A percentile compares a stretch with the other conserved stretches of the same genome.
These are phyloP conservation scores for Diaporthe sp. DNA, from an alignment of 2,329 filamentous ascomycete genomes.

Conservation along the genomic window DNA sequence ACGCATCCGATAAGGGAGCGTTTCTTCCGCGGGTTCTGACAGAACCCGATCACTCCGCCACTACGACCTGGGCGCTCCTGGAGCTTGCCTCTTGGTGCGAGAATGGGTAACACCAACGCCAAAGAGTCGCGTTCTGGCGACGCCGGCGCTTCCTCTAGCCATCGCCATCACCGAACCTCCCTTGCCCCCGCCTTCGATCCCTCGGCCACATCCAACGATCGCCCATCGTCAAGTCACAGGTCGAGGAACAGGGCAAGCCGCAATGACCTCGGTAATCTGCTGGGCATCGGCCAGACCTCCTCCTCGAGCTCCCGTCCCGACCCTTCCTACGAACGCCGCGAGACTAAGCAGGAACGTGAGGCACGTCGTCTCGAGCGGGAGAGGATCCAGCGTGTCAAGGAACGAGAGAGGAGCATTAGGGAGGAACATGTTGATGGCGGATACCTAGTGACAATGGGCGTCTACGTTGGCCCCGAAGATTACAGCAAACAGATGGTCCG, in stretches of 20 bases:
- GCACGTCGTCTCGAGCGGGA: slow-evolving; percentile 88
- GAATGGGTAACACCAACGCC: slow-evolving; percentile 54
- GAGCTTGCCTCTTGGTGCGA: slow-evolving; percentile 25
- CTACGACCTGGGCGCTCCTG: slow-evolving; percentile 24
- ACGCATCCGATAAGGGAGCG: background rate
- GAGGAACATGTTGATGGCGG: slow-evolving; percentile 96
- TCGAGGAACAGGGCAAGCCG: slow-evolving; percentile 54
- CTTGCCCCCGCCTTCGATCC: slow-evolving; percentile 41
- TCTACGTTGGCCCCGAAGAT: slow-evolving; percentile 93
- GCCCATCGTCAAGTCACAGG: slow-evolving; percentile 42
- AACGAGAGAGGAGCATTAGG: slow-evolving; percentile 89
- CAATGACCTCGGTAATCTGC: slow-evolving; percentile 60
- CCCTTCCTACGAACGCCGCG: slow-evolving; percentile 74
- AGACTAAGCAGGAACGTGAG: slow-evolving; percentile 93
- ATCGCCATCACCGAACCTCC: slow-evolving; percentile 44
- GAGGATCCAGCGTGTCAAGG: slow-evolving; percentile 79
- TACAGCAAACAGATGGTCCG: slow-evolving; percentile 91
- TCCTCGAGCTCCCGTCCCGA: slow-evolving; percentile 55
- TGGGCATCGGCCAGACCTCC: slow-evolving; percentile 55
- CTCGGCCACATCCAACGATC: slow-evolving; percentile 43
- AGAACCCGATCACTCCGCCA: background rate
- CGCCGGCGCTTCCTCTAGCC: slow-evolving; percentile 38
- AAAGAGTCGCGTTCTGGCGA: slow-evolving; percentile 52
- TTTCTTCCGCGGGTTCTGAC: background rate
- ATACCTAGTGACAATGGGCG: slow-evolving; percentile 92